Percentiles rank a stretch among this genome's conserved stretches.
Conservation (phyloP, 148 eudicot species). For the Suaeda aralocaspica region DNA sequence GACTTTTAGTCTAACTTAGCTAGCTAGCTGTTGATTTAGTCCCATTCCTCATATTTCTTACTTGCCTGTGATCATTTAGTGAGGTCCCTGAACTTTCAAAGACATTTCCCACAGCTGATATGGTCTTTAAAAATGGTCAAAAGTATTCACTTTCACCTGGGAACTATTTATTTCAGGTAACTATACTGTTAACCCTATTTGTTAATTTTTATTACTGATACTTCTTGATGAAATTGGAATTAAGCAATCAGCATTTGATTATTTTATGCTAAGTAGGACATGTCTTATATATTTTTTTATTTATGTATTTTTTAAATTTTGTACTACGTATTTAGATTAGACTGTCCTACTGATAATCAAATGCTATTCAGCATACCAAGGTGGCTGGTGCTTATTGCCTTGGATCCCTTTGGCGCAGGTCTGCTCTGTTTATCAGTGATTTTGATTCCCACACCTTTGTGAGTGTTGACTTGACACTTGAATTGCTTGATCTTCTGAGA, state of each 20-base stretch:
- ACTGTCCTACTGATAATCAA: background rate
- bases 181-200: background rate
- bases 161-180: conserved; percentile 88
- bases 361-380: conserved; percentile 63
- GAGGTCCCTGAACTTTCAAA: conserved; percentile 59
- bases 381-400: conserved; percentile 87
- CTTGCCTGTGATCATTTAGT: conserved; percentile 38
- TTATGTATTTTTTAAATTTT: no score
- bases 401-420: conserved; percentile 27
- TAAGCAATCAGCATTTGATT: no score
- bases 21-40: background rate
- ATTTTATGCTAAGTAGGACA: no score
- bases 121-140: conserved; percentile 73
- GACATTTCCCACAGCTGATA: conserved; percentile 71
- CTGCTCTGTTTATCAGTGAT: no score
- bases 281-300: no score
- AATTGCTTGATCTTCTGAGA: no score
- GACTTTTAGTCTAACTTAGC: background rate
- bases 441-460: no score
- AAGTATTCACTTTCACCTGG: conserved; percentile 76
- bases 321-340: background rate
- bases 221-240: conserved; percentile 8
- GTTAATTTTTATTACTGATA: background rate
- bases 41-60: conserved; percentile 10
- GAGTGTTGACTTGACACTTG: no score